Base-by-base conservation (phyloP, 768 basidiomycete species). In the Pleurotus pulmonarius region DNA sequence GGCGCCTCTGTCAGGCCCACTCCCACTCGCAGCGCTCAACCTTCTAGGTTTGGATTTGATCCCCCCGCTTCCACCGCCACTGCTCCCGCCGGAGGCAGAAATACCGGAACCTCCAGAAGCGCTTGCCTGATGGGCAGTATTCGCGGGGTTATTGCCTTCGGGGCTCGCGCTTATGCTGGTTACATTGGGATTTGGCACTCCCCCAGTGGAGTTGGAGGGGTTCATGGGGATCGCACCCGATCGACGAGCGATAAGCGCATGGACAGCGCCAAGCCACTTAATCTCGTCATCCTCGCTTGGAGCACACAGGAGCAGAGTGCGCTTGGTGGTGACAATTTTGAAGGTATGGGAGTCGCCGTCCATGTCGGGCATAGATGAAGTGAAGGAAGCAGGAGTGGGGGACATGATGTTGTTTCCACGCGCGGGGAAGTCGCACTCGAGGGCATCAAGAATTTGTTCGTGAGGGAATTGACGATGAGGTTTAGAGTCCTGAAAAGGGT, bases 271-370 rank as follows among this genome's bases (percentile, higher is more conserved):
- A 46, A 99, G 76, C 97, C 97, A 99, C 70, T 90, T 92, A 69
- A 98, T 95, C 73, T 98, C 97, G 63, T 98, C 96, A 64, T 98
- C 97, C 70, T 99, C 97, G 57, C 82, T 88, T 13, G 97, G 96
- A 5, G 97, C 97, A 64, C 94, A 97, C 22, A 98, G 76, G 53
- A 96, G 70, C 57, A 94, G 74, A 15, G 91, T 89, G 58, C 93
- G 84, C 70, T 96, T 94, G 54, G 96, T 94, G 38, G 94, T 97
- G 62, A 98, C 88, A 55, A 98, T 88, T 73, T 97, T 94, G 85
- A 99, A 98, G 51, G 91, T 92, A 67, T 87, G 81, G 8, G 72
- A 69, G 20, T 73, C 70, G 29, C 73, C 73, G 40, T 79, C 78
- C 39, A 80, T 81, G 15, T 76, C 81, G 4, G 75, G 70, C 41